Conservation (phyloP, 2,329 filamentous ascomycete genomes). For the Zymoseptoria pseudotritici region DNA sequence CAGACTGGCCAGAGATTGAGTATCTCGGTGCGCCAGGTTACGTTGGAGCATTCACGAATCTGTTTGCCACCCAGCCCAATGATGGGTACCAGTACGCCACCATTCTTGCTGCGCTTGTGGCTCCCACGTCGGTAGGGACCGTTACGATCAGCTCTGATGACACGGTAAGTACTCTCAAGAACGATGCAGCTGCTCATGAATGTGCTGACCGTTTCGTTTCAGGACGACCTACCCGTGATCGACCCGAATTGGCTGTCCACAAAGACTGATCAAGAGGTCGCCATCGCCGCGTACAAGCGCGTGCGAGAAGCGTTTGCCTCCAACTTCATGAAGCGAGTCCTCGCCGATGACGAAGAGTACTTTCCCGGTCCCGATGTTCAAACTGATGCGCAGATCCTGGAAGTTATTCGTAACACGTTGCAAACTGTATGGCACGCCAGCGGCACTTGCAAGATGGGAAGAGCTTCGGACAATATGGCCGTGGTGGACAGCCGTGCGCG, state of each 20-base stretch:
- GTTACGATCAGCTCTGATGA: conserved; percentile 3
- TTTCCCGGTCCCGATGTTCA: conserved; percentile 11
- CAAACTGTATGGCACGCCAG: conserved; percentile 2
- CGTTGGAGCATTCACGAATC: conserved; percentile 1
- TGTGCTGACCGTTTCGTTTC: not conserved
- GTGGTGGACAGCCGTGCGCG: conserved; percentile 17
- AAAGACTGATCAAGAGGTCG: conserved; percentile 28
- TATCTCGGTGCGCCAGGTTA: conserved; percentile 10
- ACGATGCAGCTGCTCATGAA: not conserved
- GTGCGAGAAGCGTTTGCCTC: conserved; percentile 24
- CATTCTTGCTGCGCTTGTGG: conserved; percentile 12
- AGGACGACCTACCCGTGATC: conserved; percentile 20
- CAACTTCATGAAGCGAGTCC: conserved; percentile 14
- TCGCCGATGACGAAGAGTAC: conserved; percentile 10
- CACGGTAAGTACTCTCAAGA: not conserved
- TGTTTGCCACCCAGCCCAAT: conserved; percentile 17
- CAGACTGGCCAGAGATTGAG: conserved; percentile 20
- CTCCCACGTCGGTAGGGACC: conserved; percentile 1
- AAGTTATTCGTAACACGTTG: conserved; percentile 5
- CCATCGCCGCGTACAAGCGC: conserved; percentile 29
- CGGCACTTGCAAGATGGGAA: conserved; percentile 12
- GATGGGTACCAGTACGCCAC: conserved; percentile 28
- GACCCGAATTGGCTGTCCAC: conserved; percentile 31
- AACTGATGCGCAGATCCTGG: conserved; percentile 7
- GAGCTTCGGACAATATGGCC: conserved; percentile 12